Conservation (phyloP, 768 basidiomycete species). For the Clitopilus passeckerianus region DNA sequence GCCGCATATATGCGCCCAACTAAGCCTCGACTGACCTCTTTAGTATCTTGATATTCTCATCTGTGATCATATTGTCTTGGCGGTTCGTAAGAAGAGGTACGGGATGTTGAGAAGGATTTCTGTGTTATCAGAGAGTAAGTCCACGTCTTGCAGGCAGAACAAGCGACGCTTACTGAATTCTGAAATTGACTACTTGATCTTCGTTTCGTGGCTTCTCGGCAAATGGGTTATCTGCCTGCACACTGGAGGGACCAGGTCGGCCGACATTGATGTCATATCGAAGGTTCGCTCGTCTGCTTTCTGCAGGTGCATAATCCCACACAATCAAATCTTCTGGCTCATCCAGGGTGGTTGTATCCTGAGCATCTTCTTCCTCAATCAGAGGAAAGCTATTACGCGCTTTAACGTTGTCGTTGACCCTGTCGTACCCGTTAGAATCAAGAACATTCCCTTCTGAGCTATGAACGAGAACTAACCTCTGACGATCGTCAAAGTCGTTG, state of each 20-base stretch:
- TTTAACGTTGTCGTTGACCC: neutral
- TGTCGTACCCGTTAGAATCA: neutral
- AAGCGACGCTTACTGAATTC: neutral
- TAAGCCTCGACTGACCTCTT: neutral
- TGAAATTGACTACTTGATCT: neutral
- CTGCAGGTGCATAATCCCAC: neutral
- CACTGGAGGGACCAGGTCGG: conserved; percentile 8
- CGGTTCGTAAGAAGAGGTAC: neutral
- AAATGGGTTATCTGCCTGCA: neutral
- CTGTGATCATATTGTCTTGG: neutral
- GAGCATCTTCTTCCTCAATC: neutral
- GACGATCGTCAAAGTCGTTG: neutral
- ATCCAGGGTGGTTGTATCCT: neutral
- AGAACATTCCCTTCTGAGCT: neutral
- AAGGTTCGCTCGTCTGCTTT: conserved; percentile 3
- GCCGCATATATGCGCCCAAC: neutral
- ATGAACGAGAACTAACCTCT: neutral
- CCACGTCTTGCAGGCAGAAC: neutral
- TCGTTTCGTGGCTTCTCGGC: neutral
- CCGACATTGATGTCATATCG: conserved; percentile 4
- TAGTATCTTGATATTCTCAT: neutral
- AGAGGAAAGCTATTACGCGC: neutral
- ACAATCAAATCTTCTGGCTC: neutral
- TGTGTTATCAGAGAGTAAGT: too few relatives aligned
- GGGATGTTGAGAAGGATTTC: neutral